These are phyloP conservation scores for Boletus fagicola DNA, from an alignment of 768 basidiomycete genomes.

Conservation along the genomic window DNA sequence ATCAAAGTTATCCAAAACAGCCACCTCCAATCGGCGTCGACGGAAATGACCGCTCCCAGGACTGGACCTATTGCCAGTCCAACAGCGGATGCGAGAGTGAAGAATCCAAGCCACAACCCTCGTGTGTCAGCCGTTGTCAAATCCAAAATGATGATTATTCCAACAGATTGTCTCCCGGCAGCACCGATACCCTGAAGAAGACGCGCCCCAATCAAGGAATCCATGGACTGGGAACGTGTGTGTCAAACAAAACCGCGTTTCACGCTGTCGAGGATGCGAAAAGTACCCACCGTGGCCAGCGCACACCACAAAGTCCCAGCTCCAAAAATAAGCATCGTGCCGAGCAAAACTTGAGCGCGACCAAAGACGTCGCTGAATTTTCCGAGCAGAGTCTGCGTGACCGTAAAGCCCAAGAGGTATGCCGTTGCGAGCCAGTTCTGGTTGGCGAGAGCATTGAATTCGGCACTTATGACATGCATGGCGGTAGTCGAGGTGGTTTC, in stretches of 20 bases:
- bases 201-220: slow-evolving; percentile 34
- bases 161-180: slow-evolving; percentile 37
- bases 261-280: not conserved
- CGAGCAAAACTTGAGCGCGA: slow-evolving; percentile 34
- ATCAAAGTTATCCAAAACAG: slow-evolving; percentile 43
- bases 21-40: slow-evolving; percentile 46
- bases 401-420: slow-evolving; percentile 37
- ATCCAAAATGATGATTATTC: slow-evolving; percentile 36
- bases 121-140: slow-evolving; percentile 37
- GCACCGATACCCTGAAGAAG: slow-evolving; percentile 39
- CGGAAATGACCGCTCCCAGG: slow-evolving; percentile 45
- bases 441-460: slow-evolving; percentile 31
- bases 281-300: slow-evolving; percentile 28
- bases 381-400: slow-evolving; percentile 36
- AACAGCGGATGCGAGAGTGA: slow-evolving; percentile 38
- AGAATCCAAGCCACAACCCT: slow-evolving; percentile 37
- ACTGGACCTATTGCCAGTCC: slow-evolving; percentile 48
- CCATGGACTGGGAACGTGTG: slow-evolving; percentile 29
- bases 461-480: slow-evolving; percentile 35
- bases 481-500: slow-evolving; percentile 36
- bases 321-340: slow-evolving; percentile 36
- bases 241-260: slow-evolving; percentile 6
- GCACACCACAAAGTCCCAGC: slow-evolving; percentile 36
- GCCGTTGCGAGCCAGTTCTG: slow-evolving; percentile 38
- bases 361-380: slow-evolving; percentile 37